These are phyloP conservation scores for Sugiyamaella grinbergsii DNA, from an alignment of 1,139 yeast genomes.

Conservation along the genomic window DNA sequence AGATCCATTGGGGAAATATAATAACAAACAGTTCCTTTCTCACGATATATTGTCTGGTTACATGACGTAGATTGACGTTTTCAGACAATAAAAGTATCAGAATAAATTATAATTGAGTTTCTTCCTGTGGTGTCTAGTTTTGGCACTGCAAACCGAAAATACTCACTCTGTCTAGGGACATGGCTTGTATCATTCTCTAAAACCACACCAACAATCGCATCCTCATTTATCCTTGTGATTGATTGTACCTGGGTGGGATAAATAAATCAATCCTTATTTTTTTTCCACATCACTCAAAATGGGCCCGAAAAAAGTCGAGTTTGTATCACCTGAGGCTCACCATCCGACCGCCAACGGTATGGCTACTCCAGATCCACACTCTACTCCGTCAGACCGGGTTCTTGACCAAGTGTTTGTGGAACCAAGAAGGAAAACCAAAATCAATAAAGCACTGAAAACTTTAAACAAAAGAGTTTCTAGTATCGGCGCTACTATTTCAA, in stretches of 20 bases:
- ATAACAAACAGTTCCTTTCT: slow-evolving; percentile 4
- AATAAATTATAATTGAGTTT: too few species aligned
- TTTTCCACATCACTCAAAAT: background rate
- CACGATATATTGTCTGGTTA: background rate
- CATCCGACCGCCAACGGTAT: background rate
- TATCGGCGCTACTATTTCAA: slow-evolving; percentile 29
- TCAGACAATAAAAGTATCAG: too few species aligned
- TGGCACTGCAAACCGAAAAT: too few species aligned
- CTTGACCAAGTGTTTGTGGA: slow-evolving; percentile 29
- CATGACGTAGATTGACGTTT: too few species aligned
- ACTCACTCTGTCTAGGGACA: too few species aligned
- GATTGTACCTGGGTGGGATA: background rate
- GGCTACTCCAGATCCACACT: background rate
- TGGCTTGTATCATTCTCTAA: too few species aligned
- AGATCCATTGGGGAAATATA: slow-evolving; percentile 6
- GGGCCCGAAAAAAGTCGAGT: slow-evolving; percentile 17
- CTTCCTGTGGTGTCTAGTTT: too few species aligned
- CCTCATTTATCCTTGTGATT: too few species aligned
- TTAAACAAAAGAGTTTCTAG: slow-evolving; percentile 32
- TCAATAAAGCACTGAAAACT: slow-evolving; percentile 32
- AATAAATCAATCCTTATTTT: background rate
- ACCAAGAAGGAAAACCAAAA: slow-evolving; percentile 27
- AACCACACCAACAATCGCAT: too few species aligned
- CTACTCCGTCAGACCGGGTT: slow-evolving; percentile 9
- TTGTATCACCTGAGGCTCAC: slow-evolving; percentile 6